Percentiles rank a stretch among this genome's conserved stretches.
phyloP scores from a whole-genome alignment of 495 filamentous ascomycete genomes.

The Tetracladium marchalianum region DNA sequence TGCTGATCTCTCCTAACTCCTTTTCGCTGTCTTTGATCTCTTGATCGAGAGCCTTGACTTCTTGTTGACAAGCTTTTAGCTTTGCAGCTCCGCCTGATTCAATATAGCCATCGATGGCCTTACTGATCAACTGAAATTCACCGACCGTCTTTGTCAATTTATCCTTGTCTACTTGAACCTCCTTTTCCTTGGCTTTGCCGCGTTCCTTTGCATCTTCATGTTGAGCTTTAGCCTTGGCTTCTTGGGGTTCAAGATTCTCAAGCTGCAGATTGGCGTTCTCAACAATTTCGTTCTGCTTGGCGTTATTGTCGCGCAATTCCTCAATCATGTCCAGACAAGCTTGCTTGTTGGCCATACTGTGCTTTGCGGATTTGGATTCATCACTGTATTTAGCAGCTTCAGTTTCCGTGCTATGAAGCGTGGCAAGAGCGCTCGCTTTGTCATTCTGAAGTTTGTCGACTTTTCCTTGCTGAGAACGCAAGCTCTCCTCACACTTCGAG shows the following conservation, averaged over 20 bases:
- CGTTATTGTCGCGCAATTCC: conserved; percentile 56
- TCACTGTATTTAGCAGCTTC: conserved; percentile 58
- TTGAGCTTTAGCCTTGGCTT: conserved; percentile 61
- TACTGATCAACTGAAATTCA: conserved; percentile 63
- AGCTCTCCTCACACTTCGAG: conserved; percentile 54
- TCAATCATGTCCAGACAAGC: conserved; percentile 57
- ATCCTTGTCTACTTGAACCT: conserved; percentile 60
- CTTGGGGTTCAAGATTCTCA: conserved; percentile 56
- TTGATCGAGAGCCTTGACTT: conserved; percentile 55
- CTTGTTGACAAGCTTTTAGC: conserved; percentile 56
- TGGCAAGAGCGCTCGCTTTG: conserved; percentile 56
- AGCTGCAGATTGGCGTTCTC: conserved; percentile 59
- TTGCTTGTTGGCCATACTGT: conserved; percentile 70
- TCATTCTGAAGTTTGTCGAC: conserved; percentile 56
- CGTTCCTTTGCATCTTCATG: conserved; percentile 66
- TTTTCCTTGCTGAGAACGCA: conserved; percentile 47
- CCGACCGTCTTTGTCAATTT: conserved; percentile 61
- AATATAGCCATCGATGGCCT: conserved; percentile 73
- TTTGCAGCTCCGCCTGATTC: conserved; percentile 63
- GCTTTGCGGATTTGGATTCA: conserved; percentile 56
- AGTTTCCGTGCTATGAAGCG: conserved; percentile 60
- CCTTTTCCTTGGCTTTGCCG: conserved; percentile 62
- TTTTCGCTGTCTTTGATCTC: conserved; percentile 54
- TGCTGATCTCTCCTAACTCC: conserved; percentile 56
- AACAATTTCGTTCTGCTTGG: conserved; percentile 56